Evolutionary conservation across 495 filamentous ascomycete genomes (phyloP), one percentile per base, ranked within the genome.

Genomic region (Trypethelium eluteriae): DNA sequence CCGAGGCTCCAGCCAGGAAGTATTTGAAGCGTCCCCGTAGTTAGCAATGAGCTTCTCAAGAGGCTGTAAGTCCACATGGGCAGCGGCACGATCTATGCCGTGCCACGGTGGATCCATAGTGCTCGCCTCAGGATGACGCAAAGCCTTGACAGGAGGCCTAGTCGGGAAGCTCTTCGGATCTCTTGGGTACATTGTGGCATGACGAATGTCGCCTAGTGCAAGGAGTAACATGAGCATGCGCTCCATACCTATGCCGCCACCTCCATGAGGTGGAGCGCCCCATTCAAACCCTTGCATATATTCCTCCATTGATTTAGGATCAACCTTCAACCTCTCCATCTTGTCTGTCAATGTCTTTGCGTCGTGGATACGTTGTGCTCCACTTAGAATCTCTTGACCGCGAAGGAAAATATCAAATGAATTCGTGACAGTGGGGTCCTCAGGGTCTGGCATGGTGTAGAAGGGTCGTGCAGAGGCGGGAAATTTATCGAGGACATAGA

Each of bases 371-470:
- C 93, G 90, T 75, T 96, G 92, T 9, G 92, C 93, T 63, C 93
- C 92, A 1, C 88, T 90, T 3, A 93, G 86, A 68, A 96, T 96
- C 74, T 96, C 93, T 73, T 97, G 93, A 4, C 93, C 93, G 11
- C 93, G 90, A 63, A 96, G 82, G 78, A 96, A 96, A 72, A 96
- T 93, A 76, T 97, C 92, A 69, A 96, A 97, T 0, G 93, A 95
- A 77, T 96, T 96, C 50, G 92, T 96, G 72, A 83, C 82, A 2
- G 80, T 81, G 7, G 83, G 77, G 70, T 96, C 86, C 10, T 86
- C 77, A 2, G 89, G 83, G 64, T 96, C 92, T 0, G 90, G 89
- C 83, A 96, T 93, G n/a, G 93, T 89, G 70, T 97, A 96, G 78
- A 96, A 97, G 2, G 93, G 93, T 44, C 93, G 84, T 6, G 88